Conservation (phyloP, 768 basidiomycete genomes). For the Tremella fuciformis region DNA sequence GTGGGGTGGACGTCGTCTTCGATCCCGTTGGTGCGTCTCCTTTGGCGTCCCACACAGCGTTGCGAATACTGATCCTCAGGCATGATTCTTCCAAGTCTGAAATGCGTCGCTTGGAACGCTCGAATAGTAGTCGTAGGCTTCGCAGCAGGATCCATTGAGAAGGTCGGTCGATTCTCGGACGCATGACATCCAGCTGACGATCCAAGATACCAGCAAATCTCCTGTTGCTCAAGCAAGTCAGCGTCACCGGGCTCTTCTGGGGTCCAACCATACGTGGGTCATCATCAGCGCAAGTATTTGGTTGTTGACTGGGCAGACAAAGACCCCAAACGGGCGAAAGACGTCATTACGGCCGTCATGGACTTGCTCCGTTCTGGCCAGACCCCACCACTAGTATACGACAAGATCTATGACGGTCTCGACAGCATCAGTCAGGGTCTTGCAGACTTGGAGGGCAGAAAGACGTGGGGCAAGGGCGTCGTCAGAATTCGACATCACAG, state of each 20-base stretch:
- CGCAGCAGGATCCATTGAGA: constrained; percentile 78
- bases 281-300: not conserved
- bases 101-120: constrained; percentile 93
- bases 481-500: constrained; percentile 57
- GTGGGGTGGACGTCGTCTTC: constrained; percentile 63
- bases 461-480: constrained; percentile 90
- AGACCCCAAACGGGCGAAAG: constrained; percentile 63
- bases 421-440: constrained; percentile 68
- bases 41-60: not conserved
- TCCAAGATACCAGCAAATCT: constrained; percentile 70
- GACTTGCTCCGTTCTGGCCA: constrained; percentile 67
- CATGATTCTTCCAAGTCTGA: constrained; percentile 66
- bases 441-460: constrained; percentile 69
- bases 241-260: constrained; percentile 82
- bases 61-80: constrained; percentile 21
- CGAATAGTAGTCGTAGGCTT: constrained; percentile 91
- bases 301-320: constrained; percentile 50
- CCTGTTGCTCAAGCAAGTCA: constrained; percentile 79
- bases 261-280: constrained; percentile 60
- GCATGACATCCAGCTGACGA: not conserved
- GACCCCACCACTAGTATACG: constrained; percentile 68
- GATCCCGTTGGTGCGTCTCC: constrained; percentile 52
- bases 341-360: constrained; percentile 71
- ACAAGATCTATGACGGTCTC: constrained; percentile 64
- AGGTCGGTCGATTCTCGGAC: constrained; percentile 55